A percentile compares a stretch with the other conserved stretches of the same genome.
Evolutionary conservation across 768 basidiomycete species (phyloP).

Genomic region (Suillus brevipes): DNA sequence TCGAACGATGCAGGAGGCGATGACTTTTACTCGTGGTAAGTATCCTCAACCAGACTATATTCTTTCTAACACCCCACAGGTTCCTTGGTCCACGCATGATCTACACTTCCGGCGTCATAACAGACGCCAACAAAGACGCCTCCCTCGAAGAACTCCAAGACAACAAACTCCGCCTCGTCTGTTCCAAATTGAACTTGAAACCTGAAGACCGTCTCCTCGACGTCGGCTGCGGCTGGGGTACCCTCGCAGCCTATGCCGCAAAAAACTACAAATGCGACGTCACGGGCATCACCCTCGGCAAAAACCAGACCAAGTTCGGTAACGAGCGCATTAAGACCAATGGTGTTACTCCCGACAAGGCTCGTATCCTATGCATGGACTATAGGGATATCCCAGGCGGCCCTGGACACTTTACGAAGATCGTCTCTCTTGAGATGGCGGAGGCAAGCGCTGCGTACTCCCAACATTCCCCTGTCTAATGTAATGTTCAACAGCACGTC

Average conservation of each 20-base stretch:
- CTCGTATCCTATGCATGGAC: constrained; percentile 90
- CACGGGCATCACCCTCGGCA: constrained; percentile 90
- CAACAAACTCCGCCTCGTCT: constrained; percentile 95
- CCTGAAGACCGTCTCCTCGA: constrained; percentile 84
- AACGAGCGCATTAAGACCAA: constrained; percentile 84
- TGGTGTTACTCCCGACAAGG: constrained; percentile 68
- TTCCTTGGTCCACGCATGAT: constrained; percentile 97
- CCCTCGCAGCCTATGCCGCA: constrained; percentile 88
- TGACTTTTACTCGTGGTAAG: constrained; percentile 90
- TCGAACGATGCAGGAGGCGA: constrained; percentile 65
- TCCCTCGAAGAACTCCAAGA: constrained; percentile 95
- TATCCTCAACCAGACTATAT: neutral
- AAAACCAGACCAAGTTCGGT: constrained; percentile 91
- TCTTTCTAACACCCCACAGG: constrained; percentile 42
- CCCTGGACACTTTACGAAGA: constrained; percentile 82
- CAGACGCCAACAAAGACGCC: constrained; percentile 67
- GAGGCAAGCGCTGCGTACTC: constrained; percentile 53
- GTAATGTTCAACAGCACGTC: constrained; percentile 63
- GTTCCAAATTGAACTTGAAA: constrained; percentile 89
- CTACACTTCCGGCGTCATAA: constrained; percentile 92
- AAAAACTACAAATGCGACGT: constrained; percentile 98
- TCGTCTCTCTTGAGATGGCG: constrained; percentile 97
- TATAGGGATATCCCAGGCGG: constrained; percentile 87
- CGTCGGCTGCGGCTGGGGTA: constrained; percentile 96
- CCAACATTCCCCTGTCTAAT: neutral